Percentiles rank a stretch among this genome's conserved stretches.
phyloP scores from a whole-genome alignment of 306 rosid genomes.

The Hippophae tibetana region DNA sequence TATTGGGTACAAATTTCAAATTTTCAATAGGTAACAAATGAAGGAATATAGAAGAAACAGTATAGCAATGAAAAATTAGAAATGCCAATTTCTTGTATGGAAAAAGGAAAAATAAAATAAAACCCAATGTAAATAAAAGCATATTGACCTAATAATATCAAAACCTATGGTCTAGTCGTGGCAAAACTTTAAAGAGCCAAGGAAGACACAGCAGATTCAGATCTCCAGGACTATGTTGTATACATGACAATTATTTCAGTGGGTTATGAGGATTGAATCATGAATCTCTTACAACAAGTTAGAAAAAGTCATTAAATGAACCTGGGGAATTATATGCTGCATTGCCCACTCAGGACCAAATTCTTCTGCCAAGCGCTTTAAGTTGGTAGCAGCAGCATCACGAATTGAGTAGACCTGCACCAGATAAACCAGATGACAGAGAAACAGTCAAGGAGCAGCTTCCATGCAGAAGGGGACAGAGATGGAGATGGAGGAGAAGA shows the following conservation, averaged over 20 bases:
- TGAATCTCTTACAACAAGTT: background rate
- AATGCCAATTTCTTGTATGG: too few species aligned
- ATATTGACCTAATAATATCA: too few species aligned
- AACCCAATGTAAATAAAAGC: too few species aligned
- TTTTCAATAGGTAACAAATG: background rate
- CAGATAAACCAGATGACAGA: too few species aligned
- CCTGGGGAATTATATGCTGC: conserved; percentile 98
- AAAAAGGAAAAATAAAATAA: too few species aligned
- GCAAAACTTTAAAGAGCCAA: too few species aligned
- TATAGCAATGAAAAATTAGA: background rate
- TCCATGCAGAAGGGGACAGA: too few species aligned
- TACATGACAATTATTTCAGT: background rate
- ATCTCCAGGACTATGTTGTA: background rate
- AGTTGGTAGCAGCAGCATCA: conserved; percentile 95
- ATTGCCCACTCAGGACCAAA: conserved; percentile 99
- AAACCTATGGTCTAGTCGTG: too few species aligned
- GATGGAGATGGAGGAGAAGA: too few species aligned
- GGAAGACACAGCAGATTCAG: too few species aligned
- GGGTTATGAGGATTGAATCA: background rate
- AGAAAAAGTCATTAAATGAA: conserved; percentile 20
- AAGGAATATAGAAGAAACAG: background rate
- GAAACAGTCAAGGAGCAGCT: too few species aligned
- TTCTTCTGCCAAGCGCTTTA: conserved; percentile 98
- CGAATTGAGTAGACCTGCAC: conserved; percentile 93
- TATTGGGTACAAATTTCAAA: background rate